phyloP scores from a whole-genome alignment of 345 rosid genomes.

The Sisymbrium altissimum region DNA sequence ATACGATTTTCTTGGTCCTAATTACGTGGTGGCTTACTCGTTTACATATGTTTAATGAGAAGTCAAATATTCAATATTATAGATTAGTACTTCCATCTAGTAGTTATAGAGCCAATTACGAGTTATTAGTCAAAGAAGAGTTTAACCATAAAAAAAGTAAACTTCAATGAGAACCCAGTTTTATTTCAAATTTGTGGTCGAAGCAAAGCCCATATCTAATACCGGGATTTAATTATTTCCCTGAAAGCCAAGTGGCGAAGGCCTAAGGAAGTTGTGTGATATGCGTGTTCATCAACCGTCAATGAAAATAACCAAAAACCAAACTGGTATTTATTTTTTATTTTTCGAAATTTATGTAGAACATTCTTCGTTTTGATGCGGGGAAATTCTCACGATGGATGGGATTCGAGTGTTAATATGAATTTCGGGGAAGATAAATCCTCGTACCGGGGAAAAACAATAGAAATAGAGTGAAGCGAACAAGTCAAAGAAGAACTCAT shows the following conservation, averaged over 20 bases:
- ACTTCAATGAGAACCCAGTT: not conserved
- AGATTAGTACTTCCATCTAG: not conserved
- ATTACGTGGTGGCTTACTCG: not conserved
- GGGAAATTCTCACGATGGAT: not conserved
- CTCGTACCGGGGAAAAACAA: conserved; percentile 22
- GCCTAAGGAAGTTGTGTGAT: not conserved
- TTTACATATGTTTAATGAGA: conserved; percentile 1
- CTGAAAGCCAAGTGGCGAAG: not conserved
- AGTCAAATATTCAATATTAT: conserved; percentile 16
- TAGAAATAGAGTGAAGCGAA: conserved; percentile 12
- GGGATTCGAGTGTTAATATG: not conserved
- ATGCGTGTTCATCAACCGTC: not conserved
- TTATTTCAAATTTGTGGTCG: not conserved
- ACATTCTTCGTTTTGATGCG: not conserved
- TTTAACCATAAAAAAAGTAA: not conserved
- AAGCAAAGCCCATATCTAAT: not conserved
- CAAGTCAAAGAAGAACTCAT: conserved; percentile 30
- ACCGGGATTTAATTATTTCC: not conserved
- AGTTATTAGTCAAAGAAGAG: conserved; percentile 15
- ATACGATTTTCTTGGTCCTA: conserved; percentile 7
- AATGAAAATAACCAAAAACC: not conserved
- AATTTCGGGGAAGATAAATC: not conserved
- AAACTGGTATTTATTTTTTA: not conserved
- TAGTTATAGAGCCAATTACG: conserved; percentile 1
- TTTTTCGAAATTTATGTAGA: not conserved